Evolutionary conservation across 495 filamentous ascomycete species (phyloP), one percentile per base, ranked within the genome.

Genomic region (Parachaetomium inaequale): DNA sequence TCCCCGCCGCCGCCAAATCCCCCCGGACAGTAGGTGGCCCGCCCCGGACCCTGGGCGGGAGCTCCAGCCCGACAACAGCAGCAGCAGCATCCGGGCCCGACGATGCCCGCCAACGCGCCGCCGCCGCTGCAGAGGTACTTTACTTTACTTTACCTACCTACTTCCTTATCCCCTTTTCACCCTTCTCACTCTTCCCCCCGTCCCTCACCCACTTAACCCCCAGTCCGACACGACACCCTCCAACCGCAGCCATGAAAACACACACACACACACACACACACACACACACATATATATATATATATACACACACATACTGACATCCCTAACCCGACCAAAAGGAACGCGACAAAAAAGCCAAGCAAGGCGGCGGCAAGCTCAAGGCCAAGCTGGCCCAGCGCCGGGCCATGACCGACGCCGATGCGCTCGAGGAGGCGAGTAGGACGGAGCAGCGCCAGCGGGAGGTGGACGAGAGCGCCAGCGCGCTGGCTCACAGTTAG

Each of bases 21-120:
- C 70, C 79, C 11, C 43, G 43, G 21, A 59, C 61, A 59, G 82
- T 78, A 56, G 75, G 77, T 60, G 79, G 81, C 0, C 81, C 84
- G 7, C 81, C 84, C 25, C 79, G 86, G 53, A 84, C 82, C 14
- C 69, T 87, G 6, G 85, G 86, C 3, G 78, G 74, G 28, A 40
- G 57, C 21, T 21, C 65, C 49, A 43, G 21, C 12, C 19, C 59
- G 7, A 7, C 38, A 17, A 0, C 50, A n/a, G 31, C 54, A 31
- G 4, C 42, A 3, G 29, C 23, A 23, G 40, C 34, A 43, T 49
- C 47, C 21, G 43, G n/a, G n/a, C n/a, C 56, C 11, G 77, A 75
- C 29, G 84, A 88, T 52, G 85, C 83, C 38, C 77, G 81, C 65
- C 73, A 68, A 56, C 84, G 83, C 63, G 88, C 88, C 0, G 87